Base-by-base conservation (phyloP, 2,329 filamentous ascomycete species). In the Polychaeton citri region DNA sequence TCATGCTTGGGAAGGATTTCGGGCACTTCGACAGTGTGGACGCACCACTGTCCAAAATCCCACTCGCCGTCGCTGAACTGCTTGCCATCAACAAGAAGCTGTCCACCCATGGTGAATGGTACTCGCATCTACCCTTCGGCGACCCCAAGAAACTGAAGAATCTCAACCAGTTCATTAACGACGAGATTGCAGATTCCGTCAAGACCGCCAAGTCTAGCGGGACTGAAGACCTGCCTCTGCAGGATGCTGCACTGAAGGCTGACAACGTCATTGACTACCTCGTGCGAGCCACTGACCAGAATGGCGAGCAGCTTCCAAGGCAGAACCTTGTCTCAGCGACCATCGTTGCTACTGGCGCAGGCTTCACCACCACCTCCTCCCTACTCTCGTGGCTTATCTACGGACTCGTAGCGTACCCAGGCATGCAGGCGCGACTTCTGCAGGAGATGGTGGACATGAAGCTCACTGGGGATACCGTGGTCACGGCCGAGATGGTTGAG, bases 71-170 rank as follows among this genome's bases (percentile, higher is more conserved):
- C 30, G 72, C 65, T 0, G 59, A 69, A 30, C 44, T 60, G 0
- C 58, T 79, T 2, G 58, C 62, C 19, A 53, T 79, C 9, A 78
- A 74, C 53, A 78, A 78, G 57, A 71, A 71, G 48, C 58, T 76
- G 6, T 63, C 69, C 0, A 62, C 66, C 0, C 62, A 65, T 48
- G 71, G 71, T 2, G 57, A 60, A 33, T 78, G 72, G 72, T 77
- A 76, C 39, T 55, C 55, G 2, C 52, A 57, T 6, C 45, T 79
- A 19, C 74, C 74, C 0, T 77, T 76, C 36, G 74, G 74, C 5
- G 69, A 74, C 30, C 65, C 70, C 0, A 57, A 63, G 40, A 55
- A 55, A 6, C 54, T 75, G 2, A 49, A 52, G 1, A 44, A 60
- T 2, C 44, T 55, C 8, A 36, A 38, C 6, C 10, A 30, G 3